These are phyloP conservation scores for Chalaropsis thielavioides DNA, from an alignment of 2,329 filamentous ascomycete genomes.

Conservation along the genomic window DNA sequence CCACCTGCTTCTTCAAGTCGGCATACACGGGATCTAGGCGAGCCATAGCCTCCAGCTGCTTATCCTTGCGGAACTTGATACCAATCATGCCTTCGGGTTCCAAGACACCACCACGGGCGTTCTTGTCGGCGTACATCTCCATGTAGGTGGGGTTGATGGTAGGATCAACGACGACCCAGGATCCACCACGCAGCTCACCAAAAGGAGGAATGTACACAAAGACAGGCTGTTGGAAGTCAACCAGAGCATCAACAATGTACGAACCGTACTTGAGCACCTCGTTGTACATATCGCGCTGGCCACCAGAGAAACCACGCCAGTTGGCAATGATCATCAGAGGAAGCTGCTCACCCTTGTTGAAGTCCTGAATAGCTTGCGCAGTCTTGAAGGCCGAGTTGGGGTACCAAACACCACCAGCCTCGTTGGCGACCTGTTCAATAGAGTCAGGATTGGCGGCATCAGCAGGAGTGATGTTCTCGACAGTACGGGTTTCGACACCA, in stretches of 20 bases:
- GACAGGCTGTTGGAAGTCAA: slow-evolving; percentile 96
- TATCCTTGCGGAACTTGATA: slow-evolving; percentile 97
- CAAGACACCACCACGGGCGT: slow-evolving; percentile 88
- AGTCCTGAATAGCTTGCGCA: slow-evolving; percentile 94
- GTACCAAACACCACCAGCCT: slow-evolving; percentile 99
- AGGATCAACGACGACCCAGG: slow-evolving; percentile 97
- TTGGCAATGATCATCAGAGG: slow-evolving; percentile 98
- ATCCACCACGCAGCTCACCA: slow-evolving; percentile 94
- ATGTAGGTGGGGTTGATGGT: slow-evolving; percentile 94
- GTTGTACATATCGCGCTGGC: slow-evolving; percentile 99
- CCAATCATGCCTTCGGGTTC: slow-evolving; percentile 96
- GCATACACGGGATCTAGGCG: slow-evolving; percentile 77
- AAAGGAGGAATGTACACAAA: slow-evolving; percentile 98
- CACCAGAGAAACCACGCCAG: slow-evolving; percentile 99
- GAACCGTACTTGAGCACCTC: slow-evolving; percentile 99
- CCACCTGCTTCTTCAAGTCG: slow-evolving; percentile 65
- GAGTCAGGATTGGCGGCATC: slow-evolving; percentile 98
- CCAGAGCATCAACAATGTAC: slow-evolving; percentile 94
- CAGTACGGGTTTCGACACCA: slow-evolving; percentile 83
- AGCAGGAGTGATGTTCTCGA: slow-evolving; percentile 92
- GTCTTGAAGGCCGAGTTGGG: slow-evolving; percentile 99
- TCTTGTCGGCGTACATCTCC: slow-evolving; percentile 98
- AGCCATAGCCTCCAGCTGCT: slow-evolving; percentile 94
- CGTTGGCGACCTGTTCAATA: slow-evolving; percentile 84
- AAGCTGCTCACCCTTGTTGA: slow-evolving; percentile 97